Evolutionary conservation across 2,329 filamentous ascomycete genomes (phyloP), one percentile per base, ranked within the genome.

Genomic region (Phyllosticta citribraziliensis): DNA sequence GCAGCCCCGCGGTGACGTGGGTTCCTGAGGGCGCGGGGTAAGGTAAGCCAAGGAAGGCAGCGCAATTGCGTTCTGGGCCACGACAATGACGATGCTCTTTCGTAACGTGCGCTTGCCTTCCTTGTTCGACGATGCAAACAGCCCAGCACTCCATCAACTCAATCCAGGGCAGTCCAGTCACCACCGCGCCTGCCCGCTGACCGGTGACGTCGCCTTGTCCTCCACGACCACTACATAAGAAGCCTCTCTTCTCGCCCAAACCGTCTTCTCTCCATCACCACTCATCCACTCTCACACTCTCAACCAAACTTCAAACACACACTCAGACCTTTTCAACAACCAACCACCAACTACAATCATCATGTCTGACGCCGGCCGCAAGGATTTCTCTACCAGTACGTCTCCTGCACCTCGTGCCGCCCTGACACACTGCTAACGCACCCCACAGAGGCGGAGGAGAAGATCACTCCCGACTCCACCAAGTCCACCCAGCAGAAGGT

Each of bases 351-450:
- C 70, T 78, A 66, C 69, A 81, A 81, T 61, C 64, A 70, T 68
- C 73, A 85, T 84, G 82, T 82, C 84, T 79, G 84, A 86, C 75
- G 59, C 73, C 67, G 79, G 78, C 70, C 83, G 84, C 81, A 86
- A 86, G 76, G 82, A 84, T 74, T 79, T 84, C 73, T 69, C 73
- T 66, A 78, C 77, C 71, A 82, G 75, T 73, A 66, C 58, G 69
- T 67, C 58, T 27, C 52, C 27, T 14, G 40, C 55, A 14, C 12
- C 53, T 19, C 25, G 19, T 24, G 14, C 25, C 1, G 6, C 1
- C 17, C 22, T 8, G n/a, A 27, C 52, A 19, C 9, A 5, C 22
- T 27, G 63, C 67, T 71, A 62, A 70, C 67, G 64, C 20, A 20
- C 52, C 55, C 62, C 66, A 70, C 76, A 75, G 80, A 84, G 80